Evolutionary conservation across 345 rosid species (phyloP).

Genomic region (Eucalyptus dawsonii): DNA sequence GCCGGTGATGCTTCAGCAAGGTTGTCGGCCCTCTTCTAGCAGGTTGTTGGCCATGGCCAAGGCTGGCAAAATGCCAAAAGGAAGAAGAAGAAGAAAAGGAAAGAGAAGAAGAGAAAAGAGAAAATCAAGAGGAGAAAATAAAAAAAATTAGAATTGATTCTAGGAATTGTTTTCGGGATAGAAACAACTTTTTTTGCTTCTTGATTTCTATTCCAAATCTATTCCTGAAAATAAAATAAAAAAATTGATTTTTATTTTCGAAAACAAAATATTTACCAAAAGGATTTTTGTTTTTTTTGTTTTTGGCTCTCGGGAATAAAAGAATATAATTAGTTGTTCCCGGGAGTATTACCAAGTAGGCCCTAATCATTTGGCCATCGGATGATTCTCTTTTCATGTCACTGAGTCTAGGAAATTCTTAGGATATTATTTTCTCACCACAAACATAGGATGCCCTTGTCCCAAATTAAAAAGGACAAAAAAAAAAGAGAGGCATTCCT

Average conservation of each 20-base stretch:
- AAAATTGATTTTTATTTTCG: rapidly evolving
- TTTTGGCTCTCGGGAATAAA: rapidly evolving
- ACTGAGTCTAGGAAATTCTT: background rate
- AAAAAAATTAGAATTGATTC: too few relatives aligned
- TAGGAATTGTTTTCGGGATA: rapidly evolving
- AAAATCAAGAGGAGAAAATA: too few relatives aligned
- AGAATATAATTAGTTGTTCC: too few relatives aligned
- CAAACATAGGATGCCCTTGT: background rate
- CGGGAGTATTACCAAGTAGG: background rate
- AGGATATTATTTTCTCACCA: background rate
- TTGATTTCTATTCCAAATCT: too few relatives aligned
- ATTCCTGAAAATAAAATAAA: rapidly evolving
- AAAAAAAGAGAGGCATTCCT: background rate
- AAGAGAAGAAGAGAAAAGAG: too few relatives aligned
- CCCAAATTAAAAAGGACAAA: background rate
- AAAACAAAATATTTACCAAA: too few relatives aligned
- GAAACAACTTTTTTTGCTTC: too few relatives aligned
- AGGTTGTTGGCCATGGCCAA: rapidly evolving
- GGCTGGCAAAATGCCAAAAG: rapidly evolving
- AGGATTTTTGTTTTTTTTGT: rapidly evolving
- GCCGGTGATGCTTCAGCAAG: rapidly evolving
- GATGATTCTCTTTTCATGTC: background rate
- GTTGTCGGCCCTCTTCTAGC: rapidly evolving
- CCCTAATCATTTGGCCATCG: background rate
- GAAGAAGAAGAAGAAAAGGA: too few relatives aligned